Conservation (phyloP, 495 filamentous ascomycete species). For the Letharia lupina region DNA sequence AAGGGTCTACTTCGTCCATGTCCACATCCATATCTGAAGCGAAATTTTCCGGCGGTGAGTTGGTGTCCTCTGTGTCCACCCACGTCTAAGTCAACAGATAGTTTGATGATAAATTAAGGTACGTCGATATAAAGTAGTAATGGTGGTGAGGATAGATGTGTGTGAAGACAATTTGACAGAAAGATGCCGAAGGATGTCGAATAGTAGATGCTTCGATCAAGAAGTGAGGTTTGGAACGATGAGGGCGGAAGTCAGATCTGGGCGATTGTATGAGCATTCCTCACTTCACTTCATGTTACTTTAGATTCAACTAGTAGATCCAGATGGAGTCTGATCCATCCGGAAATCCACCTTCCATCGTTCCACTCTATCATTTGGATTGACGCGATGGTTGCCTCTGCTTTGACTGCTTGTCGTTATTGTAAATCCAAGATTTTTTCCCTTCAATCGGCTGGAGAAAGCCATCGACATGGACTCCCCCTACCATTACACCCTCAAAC, state of each 20-base stretch:
- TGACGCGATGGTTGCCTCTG: neutral
- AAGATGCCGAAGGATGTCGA: neutral
- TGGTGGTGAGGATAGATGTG: neutral
- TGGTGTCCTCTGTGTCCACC: neutral
- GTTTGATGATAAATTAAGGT: neutral
- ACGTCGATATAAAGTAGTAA: neutral
- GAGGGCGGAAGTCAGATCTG: neutral
- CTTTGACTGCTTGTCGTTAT: neutral
- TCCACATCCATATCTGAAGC: neutral
- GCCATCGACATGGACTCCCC: constrained; percentile 31
- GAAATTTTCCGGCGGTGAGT: neutral
- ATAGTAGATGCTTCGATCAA: neutral
- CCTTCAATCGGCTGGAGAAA: constrained; percentile 29
- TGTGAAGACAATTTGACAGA: neutral
- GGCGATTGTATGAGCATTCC: neutral
- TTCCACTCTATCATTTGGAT: neutral
- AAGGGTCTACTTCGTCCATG: neutral
- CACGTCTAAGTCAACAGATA: neutral
- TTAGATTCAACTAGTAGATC: neutral
- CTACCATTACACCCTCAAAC: constrained; percentile 21
- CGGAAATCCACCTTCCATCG: neutral
- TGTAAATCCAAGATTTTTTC: constrained; percentile 27
- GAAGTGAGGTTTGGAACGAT: neutral
- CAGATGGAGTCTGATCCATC: neutral
- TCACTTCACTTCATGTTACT: neutral